Conservation (phyloP, 2,329 filamentous ascomycete species). For the Lecanicillium sp. region DNA sequence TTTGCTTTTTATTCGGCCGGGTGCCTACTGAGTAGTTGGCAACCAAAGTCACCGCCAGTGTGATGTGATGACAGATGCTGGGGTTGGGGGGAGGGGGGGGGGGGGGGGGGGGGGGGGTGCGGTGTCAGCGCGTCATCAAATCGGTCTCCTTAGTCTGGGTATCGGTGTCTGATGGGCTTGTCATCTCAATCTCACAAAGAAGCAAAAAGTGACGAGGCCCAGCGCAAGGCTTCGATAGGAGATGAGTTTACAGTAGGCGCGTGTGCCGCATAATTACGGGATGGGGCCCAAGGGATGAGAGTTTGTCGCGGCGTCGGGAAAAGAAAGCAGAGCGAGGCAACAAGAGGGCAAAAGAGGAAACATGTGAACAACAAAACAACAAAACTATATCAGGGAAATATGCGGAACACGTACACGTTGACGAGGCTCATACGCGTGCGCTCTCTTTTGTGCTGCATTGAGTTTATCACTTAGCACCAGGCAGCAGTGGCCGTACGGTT, state of each 20-base stretch:
- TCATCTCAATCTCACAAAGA: background rate
- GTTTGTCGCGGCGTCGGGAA: background rate
- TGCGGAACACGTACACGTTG: conserved; percentile 1
- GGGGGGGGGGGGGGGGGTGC: background rate
- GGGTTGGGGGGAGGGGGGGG: background rate
- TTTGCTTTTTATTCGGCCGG: conserved; percentile 3
- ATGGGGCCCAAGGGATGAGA: no score
- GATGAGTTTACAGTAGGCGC: background rate
- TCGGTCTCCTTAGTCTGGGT: background rate
- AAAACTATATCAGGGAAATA: background rate
- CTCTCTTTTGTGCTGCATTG: conserved; percentile 1
- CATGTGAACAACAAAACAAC: background rate
- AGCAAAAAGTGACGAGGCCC: background rate
- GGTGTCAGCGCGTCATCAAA: conserved; percentile 7
- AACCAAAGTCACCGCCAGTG: no score
- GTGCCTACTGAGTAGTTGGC: no score
- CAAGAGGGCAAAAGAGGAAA: background rate
- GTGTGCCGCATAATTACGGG: background rate
- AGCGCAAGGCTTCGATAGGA: conserved; percentile 2
- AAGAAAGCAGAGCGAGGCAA: background rate
- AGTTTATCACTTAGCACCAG: background rate
- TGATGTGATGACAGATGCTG: background rate
- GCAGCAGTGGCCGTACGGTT: background rate
- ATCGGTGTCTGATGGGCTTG: background rate
- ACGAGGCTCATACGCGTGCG: no score